phyloP scores from a whole-genome alignment of 306 rosid species.

The Neltuma alba region DNA sequence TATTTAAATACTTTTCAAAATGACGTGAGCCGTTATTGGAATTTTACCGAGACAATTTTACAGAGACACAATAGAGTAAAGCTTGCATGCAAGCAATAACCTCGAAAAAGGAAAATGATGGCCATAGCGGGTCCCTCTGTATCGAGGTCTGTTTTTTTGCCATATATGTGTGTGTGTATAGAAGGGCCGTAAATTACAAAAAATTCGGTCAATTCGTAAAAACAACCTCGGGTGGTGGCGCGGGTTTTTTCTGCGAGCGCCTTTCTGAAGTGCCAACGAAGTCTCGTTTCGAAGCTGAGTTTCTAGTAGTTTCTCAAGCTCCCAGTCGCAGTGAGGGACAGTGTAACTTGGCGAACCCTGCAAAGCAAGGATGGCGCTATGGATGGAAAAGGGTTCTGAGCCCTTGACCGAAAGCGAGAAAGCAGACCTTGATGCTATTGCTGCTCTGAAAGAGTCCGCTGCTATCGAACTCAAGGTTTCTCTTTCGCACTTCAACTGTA shows the following conservation, averaged over 20 bases:
- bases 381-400: constrained; percentile 81
- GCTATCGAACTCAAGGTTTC: constrained; percentile 79
- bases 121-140: too few relatives aligned
- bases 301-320: neutral
- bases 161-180: too few relatives aligned
- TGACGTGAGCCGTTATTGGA: too few relatives aligned
- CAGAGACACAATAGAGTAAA: too few relatives aligned
- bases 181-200: too few relatives aligned
- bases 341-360: neutral
- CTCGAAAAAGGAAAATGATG: too few relatives aligned
- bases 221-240: neutral
- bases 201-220: too few relatives aligned
- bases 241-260: neutral
- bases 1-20: too few relatives aligned
- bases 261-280: neutral
- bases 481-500: neutral
- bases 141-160: too few relatives aligned
- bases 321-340: neutral
- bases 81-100: too few relatives aligned
- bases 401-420: constrained; percentile 75
- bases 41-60: too few relatives aligned
- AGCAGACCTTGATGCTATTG: constrained; percentile 93
- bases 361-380: constrained; percentile 65
- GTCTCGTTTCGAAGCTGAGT: neutral
- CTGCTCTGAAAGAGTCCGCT: constrained; percentile 78